These are phyloP conservation scores for Closterium sp. DNA, from an alignment of 139 green algal species.

Conservation along the genomic window DNA sequence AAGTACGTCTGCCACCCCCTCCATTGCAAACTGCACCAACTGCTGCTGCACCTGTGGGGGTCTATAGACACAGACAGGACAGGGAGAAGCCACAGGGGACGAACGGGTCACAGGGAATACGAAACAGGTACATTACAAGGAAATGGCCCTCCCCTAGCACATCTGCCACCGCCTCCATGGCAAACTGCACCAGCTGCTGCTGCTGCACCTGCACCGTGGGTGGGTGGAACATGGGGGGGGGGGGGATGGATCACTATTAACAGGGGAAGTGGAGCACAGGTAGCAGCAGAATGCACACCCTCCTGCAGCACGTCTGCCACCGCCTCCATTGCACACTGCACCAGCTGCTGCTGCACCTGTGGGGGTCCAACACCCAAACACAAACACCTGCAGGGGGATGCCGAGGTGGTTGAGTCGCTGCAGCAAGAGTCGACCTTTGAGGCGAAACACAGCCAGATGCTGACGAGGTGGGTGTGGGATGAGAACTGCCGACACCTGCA, in stretches of 20 bases:
- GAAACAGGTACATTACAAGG: too few species aligned
- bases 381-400: neutral
- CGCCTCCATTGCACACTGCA: slow-evolving; percentile 24
- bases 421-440: too few species aligned
- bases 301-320: slow-evolving; percentile 39
- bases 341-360: slow-evolving; percentile 49
- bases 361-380: neutral
- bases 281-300: slow-evolving; percentile 33
- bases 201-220: slow-evolving; percentile 46
- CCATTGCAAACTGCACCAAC: slow-evolving; percentile 33
- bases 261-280: slow-evolving; percentile 14
- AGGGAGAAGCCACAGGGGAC: too few species aligned
- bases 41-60: slow-evolving; percentile 33
- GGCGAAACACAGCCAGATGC: too few species aligned
- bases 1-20: slow-evolving; percentile 27
- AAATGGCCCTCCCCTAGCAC: too few species aligned
- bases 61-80: slow-evolving; percentile 35
- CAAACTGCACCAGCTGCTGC: slow-evolving; percentile 38
- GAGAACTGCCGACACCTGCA: too few species aligned
- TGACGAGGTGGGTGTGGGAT: too few species aligned
- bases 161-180: slow-evolving; percentile 20
- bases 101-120: too few species aligned
- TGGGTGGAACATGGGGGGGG: too few species aligned
- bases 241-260: too few species aligned
- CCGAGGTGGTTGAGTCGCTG: too few species aligned